Conservation (phyloP, 495 filamentous ascomycete genomes). For the Lophiostoma macrostomum region DNA sequence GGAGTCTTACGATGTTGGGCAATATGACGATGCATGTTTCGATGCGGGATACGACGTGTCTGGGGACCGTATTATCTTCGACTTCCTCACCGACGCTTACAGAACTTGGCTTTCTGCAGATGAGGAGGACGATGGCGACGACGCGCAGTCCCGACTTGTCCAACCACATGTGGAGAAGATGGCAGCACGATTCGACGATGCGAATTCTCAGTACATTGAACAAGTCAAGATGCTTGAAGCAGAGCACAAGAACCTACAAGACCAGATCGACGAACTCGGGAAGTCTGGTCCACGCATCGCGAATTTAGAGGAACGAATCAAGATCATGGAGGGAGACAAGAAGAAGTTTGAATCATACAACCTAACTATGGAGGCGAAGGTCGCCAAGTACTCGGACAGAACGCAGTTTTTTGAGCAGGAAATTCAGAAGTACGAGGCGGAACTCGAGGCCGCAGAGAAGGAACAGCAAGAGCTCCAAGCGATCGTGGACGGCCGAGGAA, state of each 20-base stretch:
- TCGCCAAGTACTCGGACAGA: constrained; percentile 75
- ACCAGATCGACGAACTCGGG: constrained; percentile 84
- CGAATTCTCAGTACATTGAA: constrained; percentile 74
- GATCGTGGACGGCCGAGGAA: constrained; percentile 84
- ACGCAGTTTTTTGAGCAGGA: constrained; percentile 76
- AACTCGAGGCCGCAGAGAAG: constrained; percentile 74
- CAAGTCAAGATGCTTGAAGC: constrained; percentile 80
- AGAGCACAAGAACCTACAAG: constrained; percentile 70
- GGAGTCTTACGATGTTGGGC: constrained; percentile 67
- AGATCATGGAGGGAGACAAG: constrained; percentile 85
- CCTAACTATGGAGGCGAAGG: constrained; percentile 68
- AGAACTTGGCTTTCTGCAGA: constrained; percentile 86
- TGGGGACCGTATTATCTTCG: constrained; percentile 87
- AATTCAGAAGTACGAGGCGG: constrained; percentile 69
- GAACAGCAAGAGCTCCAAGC: constrained; percentile 77
- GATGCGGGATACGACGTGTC: constrained; percentile 83
- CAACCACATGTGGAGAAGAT: constrained; percentile 83
- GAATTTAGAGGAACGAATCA: constrained; percentile 77
- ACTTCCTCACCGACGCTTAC: constrained; percentile 85
- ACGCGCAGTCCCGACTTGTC: constrained; percentile 69
- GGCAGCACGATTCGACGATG: constrained; percentile 80
- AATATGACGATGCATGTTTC: constrained; percentile 84
- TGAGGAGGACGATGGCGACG: constrained; percentile 75
- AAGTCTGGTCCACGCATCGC: constrained; percentile 77
- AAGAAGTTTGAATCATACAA: constrained; percentile 93